phyloP scores from a whole-genome alignment of 345 rosid genomes.

The Angophora floribunda region DNA sequence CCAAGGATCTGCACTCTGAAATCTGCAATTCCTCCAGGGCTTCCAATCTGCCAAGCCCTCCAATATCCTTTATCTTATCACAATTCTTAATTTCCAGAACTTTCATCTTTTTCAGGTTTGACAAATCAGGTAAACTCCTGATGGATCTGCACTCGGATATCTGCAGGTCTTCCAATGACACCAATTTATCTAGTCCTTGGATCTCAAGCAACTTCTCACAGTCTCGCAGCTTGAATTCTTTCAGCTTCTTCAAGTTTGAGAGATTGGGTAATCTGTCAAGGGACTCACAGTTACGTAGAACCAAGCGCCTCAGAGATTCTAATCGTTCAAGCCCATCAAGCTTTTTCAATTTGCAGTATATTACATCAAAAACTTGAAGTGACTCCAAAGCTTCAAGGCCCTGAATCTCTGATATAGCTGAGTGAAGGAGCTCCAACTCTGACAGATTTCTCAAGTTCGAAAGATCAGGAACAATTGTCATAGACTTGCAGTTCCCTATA shows the following conservation, averaged over 20 bases:
- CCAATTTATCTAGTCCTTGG: slow-evolving; percentile 2
- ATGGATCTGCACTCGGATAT: slow-evolving; percentile 2
- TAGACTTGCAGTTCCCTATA: slow-evolving; percentile 7
- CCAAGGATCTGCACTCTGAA: slow-evolving; percentile 3
- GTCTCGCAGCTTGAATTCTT: background rate
- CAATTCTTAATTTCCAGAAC: slow-evolving; percentile 4
- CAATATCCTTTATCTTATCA: background rate
- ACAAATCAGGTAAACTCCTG: background rate
- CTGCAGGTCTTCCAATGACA: slow-evolving; percentile 4
- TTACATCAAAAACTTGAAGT: slow-evolving; percentile 1
- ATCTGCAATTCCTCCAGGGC: slow-evolving; percentile 3
- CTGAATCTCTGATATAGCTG: background rate
- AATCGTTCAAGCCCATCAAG: slow-evolving; percentile 4
- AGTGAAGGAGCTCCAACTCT: slow-evolving; percentile 9
- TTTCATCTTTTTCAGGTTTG: background rate
- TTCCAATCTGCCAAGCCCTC: slow-evolving; percentile 3
- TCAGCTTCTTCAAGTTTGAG: slow-evolving; percentile 7
- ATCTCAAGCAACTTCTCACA: slow-evolving; percentile 7
- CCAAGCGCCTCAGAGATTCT: slow-evolving; percentile 1
- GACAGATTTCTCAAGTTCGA: slow-evolving; percentile 2
- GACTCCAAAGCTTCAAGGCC: slow-evolving; percentile 11
- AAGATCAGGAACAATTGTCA: slow-evolving; percentile 1
- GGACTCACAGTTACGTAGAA: slow-evolving; percentile 1
- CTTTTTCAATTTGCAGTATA: slow-evolving; percentile 3
- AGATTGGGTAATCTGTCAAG: slow-evolving; percentile 5